Percentiles rank a stretch among this genome's conserved stretches.
These are phyloP conservation scores for Lachnellula hyalina DNA, from an alignment of 2,329 filamentous ascomycete genomes.

Conservation along the genomic window DNA sequence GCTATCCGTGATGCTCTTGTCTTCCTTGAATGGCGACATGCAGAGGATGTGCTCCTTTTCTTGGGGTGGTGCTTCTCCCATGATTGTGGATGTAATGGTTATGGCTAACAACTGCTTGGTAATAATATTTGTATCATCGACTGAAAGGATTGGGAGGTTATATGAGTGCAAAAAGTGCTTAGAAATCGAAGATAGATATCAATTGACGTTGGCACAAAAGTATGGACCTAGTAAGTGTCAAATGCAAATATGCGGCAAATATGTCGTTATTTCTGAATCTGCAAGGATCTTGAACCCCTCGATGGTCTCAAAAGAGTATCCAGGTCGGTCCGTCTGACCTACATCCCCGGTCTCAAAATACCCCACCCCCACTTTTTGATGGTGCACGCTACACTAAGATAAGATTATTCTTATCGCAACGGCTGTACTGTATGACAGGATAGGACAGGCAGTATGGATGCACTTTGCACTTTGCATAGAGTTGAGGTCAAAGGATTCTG, in stretches of 20 bases:
- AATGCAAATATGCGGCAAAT: no score
- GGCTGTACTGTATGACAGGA: no score
- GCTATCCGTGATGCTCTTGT: slow-evolving; percentile 33
- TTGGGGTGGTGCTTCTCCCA: slow-evolving; percentile 39
- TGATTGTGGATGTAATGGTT: slow-evolving; percentile 24
- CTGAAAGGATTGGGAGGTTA: background rate
- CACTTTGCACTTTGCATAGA: background rate
- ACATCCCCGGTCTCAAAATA: background rate
- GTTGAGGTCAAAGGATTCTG: background rate
- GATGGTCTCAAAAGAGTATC: background rate
- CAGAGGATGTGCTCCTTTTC: slow-evolving; percentile 38
- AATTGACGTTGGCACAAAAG: no score
- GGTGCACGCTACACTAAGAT: background rate
- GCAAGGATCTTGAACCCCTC: no score
- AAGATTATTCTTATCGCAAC: background rate
- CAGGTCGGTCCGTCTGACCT: no score
- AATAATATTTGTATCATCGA: background rate
- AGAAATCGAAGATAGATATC: no score
- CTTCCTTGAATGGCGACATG: slow-evolving; percentile 38
- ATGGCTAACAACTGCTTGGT: background rate
- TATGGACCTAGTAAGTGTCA: no score
- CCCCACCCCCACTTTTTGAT: background rate
- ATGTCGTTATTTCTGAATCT: no score
- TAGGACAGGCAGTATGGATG: no score
- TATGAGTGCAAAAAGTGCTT: no score